Base-by-base conservation (phyloP, 805 yeast genomes). In the Candida sanyiensis region DNA sequence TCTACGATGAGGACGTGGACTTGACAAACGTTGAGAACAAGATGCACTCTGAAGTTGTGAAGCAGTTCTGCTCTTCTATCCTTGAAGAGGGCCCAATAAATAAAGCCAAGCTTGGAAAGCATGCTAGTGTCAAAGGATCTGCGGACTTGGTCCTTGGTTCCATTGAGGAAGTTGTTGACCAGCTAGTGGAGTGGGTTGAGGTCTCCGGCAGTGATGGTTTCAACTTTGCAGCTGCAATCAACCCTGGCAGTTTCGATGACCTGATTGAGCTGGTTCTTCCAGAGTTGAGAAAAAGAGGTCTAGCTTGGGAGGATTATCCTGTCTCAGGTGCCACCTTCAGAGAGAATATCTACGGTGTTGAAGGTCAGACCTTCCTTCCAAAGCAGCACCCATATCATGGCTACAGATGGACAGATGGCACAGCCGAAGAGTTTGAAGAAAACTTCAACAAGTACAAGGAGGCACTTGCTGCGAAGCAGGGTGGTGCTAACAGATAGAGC, bases 121-220 rank as follows among this genome's bases (percentile, higher is more conserved):
- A 20, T 38, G 40, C 40, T 7, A 56, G 35, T 33, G 52, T 38
- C 34, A 50, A 33, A 42, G 58, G 40, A 57, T 60, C 16, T 44
- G 49, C 42, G 54, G 65, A 28, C 49, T 58, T 24, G 27, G 43
- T 54, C 6, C 28, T 47, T 28, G 72, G 72, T 3, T 56, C 65
- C 16, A 52, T 66, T 4, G 39, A 44, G 25, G 60, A 61, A 31
- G 69, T 67, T 18, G 69, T 66, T 10, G 66, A 67, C 42, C 55
- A 60, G 34, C 46, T 67, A 21, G 63, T 62, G 42, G 42, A 48
- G 37, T 66, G 67, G 65, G 62, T 61, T 12, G 64, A 62, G 12
- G 46, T 55, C 11, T 52, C 66, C 6, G 68, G 61, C 18, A 55
- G 67, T n/a, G 71, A 67, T 43, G 72, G 72, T 3, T 67, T 67